These are phyloP conservation scores for Boletellus ananas DNA, from an alignment of 768 basidiomycete species.

Conservation along the genomic window DNA sequence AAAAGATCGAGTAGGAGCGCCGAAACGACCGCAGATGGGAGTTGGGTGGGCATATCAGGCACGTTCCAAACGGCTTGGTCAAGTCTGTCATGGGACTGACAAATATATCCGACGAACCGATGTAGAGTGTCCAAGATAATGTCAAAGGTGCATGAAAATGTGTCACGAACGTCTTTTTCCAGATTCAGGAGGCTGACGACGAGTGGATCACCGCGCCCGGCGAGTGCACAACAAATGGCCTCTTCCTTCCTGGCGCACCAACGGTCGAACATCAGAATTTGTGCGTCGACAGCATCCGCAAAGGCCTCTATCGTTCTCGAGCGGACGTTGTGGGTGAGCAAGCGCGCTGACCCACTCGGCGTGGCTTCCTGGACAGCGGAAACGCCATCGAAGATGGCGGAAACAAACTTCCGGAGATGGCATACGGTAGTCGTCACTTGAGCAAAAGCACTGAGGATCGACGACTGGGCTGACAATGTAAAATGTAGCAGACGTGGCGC, in stretches of 20 bases:
- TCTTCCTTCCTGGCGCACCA: constrained; percentile 76
- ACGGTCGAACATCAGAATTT: constrained; percentile 53
- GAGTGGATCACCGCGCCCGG: constrained; percentile 39
- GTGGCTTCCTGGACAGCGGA: constrained; percentile 14
- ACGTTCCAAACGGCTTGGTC: constrained; percentile 39
- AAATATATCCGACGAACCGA: constrained; percentile 28
- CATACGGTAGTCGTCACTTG: constrained; percentile 56
- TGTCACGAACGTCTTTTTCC: constrained; percentile 54
- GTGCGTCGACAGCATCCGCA: constrained; percentile 64
- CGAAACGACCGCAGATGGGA: constrained; percentile 51
- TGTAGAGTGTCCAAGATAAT: constrained; percentile 51
- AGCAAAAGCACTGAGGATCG: constrained; percentile 59
- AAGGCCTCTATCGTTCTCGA: constrained; percentile 79
- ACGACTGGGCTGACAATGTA: constrained; percentile 61
- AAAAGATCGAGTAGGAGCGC: constrained; percentile 61
- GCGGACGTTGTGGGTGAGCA: constrained; percentile 23
- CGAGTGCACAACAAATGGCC: constrained; percentile 55
- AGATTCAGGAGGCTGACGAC: constrained; percentile 65
- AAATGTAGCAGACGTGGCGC: constrained; percentile 64
- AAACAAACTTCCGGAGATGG: constrained; percentile 60
- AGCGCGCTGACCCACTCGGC: constrained; percentile 18
- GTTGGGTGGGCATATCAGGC: constrained; percentile 35
- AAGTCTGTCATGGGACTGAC: constrained; percentile 25
- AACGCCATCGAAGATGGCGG: constrained; percentile 41
- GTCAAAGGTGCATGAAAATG: constrained; percentile 55